phyloP scores from a whole-genome alignment of 2,329 filamentous ascomycete genomes.

The Hypoxylon sp. region DNA sequence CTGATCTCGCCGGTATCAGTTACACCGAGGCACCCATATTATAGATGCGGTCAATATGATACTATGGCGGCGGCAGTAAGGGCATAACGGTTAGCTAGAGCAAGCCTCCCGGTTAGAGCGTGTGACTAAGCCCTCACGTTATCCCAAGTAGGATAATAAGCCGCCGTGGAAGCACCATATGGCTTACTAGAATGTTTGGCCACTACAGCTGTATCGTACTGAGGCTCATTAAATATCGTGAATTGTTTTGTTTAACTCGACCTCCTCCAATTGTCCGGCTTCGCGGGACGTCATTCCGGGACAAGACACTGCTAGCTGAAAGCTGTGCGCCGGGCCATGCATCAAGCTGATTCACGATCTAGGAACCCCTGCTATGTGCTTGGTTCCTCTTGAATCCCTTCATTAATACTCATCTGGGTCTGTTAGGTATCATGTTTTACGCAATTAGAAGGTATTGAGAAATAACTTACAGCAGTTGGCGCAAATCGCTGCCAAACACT shows the following conservation, averaged over 20 bases:
- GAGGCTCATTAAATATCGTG: slow-evolving; percentile 29
- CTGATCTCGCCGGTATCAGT: slow-evolving; percentile 5
- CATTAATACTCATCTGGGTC: slow-evolving; percentile 9
- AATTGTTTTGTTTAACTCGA: slow-evolving; percentile 24
- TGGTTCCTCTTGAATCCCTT: slow-evolving; percentile 22
- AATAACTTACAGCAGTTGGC: slow-evolving; percentile 5
- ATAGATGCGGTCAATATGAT: background rate
- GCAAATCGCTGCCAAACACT: slow-evolving; percentile 21
- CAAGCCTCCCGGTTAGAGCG: slow-evolving; percentile 10
- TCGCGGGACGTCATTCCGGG: slow-evolving; percentile 39
- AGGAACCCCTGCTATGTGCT: slow-evolving; percentile 18
- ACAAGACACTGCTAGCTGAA: slow-evolving; percentile 26
- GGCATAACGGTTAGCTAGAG: slow-evolving; percentile 22
- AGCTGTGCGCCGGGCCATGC: slow-evolving; percentile 23
- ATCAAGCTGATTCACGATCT: slow-evolving; percentile 30
- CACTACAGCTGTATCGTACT: slow-evolving; percentile 27
- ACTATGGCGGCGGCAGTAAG: background rate
- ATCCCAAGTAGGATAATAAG: slow-evolving; percentile 34
- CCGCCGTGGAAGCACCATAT: slow-evolving; percentile 29
- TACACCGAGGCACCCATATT: slow-evolving; percentile 8
- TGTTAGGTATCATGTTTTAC: slow-evolving; percentile 4
- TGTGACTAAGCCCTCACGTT: slow-evolving; percentile 25
- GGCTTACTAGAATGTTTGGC: slow-evolving; percentile 24
- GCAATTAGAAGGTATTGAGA: slow-evolving; percentile 2
- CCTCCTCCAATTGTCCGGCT: slow-evolving; percentile 32